Evolutionary conservation across 108 stramenopile species (phyloP).

Genomic region (Conticribra guillardii): DNA sequence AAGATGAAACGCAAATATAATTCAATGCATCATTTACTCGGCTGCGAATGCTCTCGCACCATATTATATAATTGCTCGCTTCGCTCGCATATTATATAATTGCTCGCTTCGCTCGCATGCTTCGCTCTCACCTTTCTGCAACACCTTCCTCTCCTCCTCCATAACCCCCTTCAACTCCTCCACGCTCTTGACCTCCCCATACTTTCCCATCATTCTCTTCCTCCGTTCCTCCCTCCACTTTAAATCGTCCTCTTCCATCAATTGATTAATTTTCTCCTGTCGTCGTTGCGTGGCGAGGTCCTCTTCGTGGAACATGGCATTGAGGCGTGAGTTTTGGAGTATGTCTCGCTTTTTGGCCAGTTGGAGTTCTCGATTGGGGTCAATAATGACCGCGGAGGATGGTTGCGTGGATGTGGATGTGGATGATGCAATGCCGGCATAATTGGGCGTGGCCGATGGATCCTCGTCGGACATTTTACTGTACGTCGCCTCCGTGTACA

Average conservation of each 20-base stretch:
- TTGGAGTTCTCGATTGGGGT: conserved; percentile 13
- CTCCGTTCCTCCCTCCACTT: conserved; percentile 68
- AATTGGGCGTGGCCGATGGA: too few relatives aligned
- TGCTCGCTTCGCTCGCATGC: too few relatives aligned
- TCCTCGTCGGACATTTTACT: not conserved
- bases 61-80: too few relatives aligned
- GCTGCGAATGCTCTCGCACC: too few relatives aligned
- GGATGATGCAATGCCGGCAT: not conserved
- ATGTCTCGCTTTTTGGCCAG: conserved; percentile 26
- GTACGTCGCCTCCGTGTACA: conserved; percentile 7
- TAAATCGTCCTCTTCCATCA: conserved; percentile 66
- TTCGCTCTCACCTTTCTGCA: conserved; percentile 49
- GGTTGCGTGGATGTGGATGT: not conserved
- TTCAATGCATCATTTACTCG: too few relatives aligned
- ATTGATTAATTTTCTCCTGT: conserved; percentile 44
- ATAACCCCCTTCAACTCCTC: conserved; percentile 61
- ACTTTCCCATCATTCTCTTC: conserved; percentile 66
- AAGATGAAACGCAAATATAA: not conserved
- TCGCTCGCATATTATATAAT: too few relatives aligned
- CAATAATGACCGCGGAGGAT: not conserved
- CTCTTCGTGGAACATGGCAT: conserved; percentile 50
- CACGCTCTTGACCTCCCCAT: conserved; percentile 60
- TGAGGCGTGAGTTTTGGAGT: conserved; percentile 41
- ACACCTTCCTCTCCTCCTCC: conserved; percentile 49
- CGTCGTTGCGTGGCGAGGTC: conserved; percentile 20